Evolutionary conservation across 2,329 filamentous ascomycete genomes (phyloP).

Genomic region (Fonsecaea pedrosoi): DNA sequence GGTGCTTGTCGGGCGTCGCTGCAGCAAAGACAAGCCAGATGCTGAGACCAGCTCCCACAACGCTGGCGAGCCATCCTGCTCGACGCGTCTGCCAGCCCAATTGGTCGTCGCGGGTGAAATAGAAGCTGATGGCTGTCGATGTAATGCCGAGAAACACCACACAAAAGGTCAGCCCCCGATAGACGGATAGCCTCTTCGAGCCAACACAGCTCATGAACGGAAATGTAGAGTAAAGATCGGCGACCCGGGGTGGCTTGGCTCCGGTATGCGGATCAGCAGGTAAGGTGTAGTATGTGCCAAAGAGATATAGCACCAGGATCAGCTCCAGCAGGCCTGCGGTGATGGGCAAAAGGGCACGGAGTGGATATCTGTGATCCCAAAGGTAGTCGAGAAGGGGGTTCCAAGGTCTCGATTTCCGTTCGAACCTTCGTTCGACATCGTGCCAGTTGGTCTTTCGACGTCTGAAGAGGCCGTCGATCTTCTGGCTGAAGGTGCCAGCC

Average conservation of each 20-base stretch:
- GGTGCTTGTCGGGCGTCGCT: conserved; percentile 18
- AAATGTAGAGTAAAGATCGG: conserved; percentile 22
- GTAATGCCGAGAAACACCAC: conserved; percentile 17
- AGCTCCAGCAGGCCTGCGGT: conserved; percentile 14
- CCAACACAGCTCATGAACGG: conserved; percentile 26
- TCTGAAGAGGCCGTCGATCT: conserved; percentile 16
- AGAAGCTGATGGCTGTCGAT: conserved; percentile 18
- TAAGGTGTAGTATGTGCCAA: conserved; percentile 21
- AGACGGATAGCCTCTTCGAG: conserved; percentile 14
- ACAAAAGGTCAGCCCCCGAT: conserved; percentile 22
- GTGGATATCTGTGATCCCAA: conserved; percentile 8
- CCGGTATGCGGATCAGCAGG: conserved; percentile 26
- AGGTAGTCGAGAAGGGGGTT: conserved; percentile 20
- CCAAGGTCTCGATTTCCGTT: conserved; percentile 18
- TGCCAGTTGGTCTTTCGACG: conserved; percentile 19
- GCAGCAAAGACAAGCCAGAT: conserved; percentile 28
- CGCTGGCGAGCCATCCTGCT: conserved; percentile 16
- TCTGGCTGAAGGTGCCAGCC: background rate
- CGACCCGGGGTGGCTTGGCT: conserved; percentile 17
- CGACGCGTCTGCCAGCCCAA: conserved; percentile 22
- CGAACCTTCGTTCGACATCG: conserved; percentile 5
- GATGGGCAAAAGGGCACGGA: conserved; percentile 19
- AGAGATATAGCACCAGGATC: conserved; percentile 12
- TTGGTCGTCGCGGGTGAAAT: conserved; percentile 19
- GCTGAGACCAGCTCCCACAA: conserved; percentile 13